Conservation (phyloP, 176 grass and related monocot species). For the Calamus simplicifolius region DNA sequence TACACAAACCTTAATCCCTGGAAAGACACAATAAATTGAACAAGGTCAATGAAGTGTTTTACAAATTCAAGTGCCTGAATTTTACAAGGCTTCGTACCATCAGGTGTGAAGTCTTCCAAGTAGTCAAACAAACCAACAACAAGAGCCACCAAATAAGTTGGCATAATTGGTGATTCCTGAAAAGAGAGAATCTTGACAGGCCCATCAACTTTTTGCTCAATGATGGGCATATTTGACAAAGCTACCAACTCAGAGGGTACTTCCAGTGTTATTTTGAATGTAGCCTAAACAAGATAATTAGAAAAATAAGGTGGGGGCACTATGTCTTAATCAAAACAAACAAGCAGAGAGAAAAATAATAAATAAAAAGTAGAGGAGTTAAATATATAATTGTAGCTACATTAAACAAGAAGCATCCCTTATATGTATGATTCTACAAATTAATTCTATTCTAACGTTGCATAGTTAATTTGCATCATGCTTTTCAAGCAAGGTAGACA, state of each 20-base stretch:
- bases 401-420: too few relatives aligned
- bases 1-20: conserved; percentile 74
- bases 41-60: background rate
- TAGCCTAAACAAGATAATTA: conserved; percentile 36
- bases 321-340: background rate
- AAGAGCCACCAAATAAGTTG: conserved; percentile 82
- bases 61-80: conserved; percentile 11
- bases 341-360: background rate
- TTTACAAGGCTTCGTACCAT: conserved; percentile 45
- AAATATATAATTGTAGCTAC: too few relatives aligned
- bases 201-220: conserved; percentile 78
- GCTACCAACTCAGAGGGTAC: conserved; percentile 65
- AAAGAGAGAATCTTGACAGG: conserved; percentile 58
- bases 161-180: conserved; percentile 93
- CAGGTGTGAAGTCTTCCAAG: conserved; percentile 61
- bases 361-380: background rate
- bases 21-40: background rate
- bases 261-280: conserved; percentile 89
- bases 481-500: too few relatives aligned
- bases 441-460: too few relatives aligned
- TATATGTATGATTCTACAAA: too few relatives aligned
- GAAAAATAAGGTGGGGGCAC: too few relatives aligned
- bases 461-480: too few relatives aligned
- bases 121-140: conserved; percentile 91
- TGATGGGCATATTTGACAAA: conserved; percentile 89